Base-by-base conservation (phyloP, 805 yeast genomes). In the Wickerhamomyces kurtzmanii region DNA sequence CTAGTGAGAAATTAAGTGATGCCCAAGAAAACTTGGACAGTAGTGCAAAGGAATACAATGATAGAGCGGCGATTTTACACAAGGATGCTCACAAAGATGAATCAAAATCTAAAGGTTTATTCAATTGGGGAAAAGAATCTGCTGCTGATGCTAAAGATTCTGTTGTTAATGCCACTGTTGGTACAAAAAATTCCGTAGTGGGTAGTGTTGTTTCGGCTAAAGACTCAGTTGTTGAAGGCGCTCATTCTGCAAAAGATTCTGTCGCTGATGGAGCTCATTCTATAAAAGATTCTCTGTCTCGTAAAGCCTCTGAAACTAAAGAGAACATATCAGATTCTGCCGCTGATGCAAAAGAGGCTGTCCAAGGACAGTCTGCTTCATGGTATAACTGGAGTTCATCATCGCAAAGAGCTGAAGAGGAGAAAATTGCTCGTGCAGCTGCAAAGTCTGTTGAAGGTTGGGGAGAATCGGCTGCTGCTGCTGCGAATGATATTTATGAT, bases 401-500 rank as follows among this genome's bases (percentile, higher is more conserved):
- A n/a, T n/a, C n/a, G n/a, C n/a, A n/a, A n/a, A n/a, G 29, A 12
- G 31, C 38, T 8, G 53, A 44, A 20, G 53, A 55, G 14, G 46
- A 44, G 12, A 47, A 51, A 15, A 33, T 50, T 17, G 53, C 52
- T 1, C 41, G 42, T 22, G 31, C 38, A 15, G 60, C 68, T 4
- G 49, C 48, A 27, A 38, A 45, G 5, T 44, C 62, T 4, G 48
- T 64, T 4, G 45, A 42, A 15, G 71, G 71, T 1, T 65, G 68
- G 64, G 68, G 71, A 20, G 68, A 63, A 27, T 48, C 56, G 26
- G 71, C 70, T 5, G 42, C 42, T 9, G 40, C 41, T 23, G 41
- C 31, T 22, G 43, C 51, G 4, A 29, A 32, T 26, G 49, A 41
- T 11, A 44, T 44, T 23, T 43, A 43, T 20, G 48, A 46, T 17